These are phyloP conservation scores for Scheffersomyces segobiensis DNA, from an alignment of 1,139 yeast species.

Conservation along the genomic window DNA sequence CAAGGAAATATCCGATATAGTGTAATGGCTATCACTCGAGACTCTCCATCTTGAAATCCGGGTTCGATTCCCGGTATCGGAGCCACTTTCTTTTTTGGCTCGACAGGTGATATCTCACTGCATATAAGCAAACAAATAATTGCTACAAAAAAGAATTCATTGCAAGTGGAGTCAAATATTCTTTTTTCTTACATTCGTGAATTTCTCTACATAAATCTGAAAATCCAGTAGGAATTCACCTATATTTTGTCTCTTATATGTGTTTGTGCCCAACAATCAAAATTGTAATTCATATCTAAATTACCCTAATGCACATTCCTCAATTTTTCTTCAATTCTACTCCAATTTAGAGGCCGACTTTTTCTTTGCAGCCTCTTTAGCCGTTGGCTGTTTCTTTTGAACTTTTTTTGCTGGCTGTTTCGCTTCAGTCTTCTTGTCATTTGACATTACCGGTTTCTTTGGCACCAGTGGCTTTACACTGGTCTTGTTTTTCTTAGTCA, in stretches of 20 bases:
- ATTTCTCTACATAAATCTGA: too few species aligned
- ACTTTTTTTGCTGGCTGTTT: neutral
- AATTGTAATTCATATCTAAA: neutral
- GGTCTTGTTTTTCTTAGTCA: neutral
- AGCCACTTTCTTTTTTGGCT: slow-evolving; percentile 6
- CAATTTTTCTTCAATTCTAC: neutral
- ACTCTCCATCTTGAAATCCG: slow-evolving; percentile 17
- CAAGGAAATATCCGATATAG: slow-evolving; percentile 11
- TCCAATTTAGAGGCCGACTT: neutral
- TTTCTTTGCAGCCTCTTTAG: neutral
- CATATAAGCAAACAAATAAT: neutral
- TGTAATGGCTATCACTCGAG: slow-evolving; percentile 17
- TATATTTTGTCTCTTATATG: too few species aligned
- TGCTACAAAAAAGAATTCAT: too few species aligned
- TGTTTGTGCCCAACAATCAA: neutral
- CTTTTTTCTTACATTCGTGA: too few species aligned
- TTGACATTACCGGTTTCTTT: neutral
- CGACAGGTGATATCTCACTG: neutral
- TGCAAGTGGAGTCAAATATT: too few species aligned
- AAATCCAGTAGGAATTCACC: too few species aligned
- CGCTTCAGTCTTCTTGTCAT: neutral
- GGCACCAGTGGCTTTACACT: neutral
- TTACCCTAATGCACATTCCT: neutral
- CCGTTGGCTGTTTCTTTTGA: neutral
- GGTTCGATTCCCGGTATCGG: slow-evolving; percentile 18